These are phyloP conservation scores for Paraconiothyrium sp. DNA, from an alignment of 2,329 filamentous ascomycete species.

Conservation along the genomic window DNA sequence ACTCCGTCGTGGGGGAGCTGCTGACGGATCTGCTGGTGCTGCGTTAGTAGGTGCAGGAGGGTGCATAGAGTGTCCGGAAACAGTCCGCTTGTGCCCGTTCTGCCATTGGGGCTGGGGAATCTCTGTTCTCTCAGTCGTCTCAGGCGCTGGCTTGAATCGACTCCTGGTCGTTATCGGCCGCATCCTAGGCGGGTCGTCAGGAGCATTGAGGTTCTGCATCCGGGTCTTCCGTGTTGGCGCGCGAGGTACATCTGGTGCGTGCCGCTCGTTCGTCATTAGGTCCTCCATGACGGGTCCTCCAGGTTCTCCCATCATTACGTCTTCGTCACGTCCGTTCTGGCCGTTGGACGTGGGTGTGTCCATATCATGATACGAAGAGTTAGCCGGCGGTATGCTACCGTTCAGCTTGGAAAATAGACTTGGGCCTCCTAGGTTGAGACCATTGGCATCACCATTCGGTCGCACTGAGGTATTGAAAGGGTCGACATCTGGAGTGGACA, in stretches of 20 bases:
- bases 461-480: slow-evolving; percentile 55
- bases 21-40: slow-evolving; percentile 49
- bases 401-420: slow-evolving; percentile 55
- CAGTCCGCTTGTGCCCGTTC: slow-evolving; percentile 82
- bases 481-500: slow-evolving; percentile 52
- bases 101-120: slow-evolving; percentile 43
- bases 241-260: slow-evolving; percentile 56
- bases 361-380: slow-evolving; percentile 40
- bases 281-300: slow-evolving; percentile 45
- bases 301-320: slow-evolving; percentile 53
- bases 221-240: slow-evolving; percentile 57
- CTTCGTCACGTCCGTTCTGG: slow-evolving; percentile 53
- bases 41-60: slow-evolving; percentile 34
- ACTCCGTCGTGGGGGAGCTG: slow-evolving; percentile 56
- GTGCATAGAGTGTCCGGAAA: slow-evolving; percentile 79
- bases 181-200: slow-evolving; percentile 51
- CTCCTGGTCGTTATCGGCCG: slow-evolving; percentile 52
- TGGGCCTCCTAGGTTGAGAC: slow-evolving; percentile 47
- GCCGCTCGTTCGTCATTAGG: slow-evolving; percentile 32
- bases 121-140: slow-evolving; percentile 50
- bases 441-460: slow-evolving; percentile 39
- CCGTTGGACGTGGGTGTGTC: slow-evolving; percentile 60
- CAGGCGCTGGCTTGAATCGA: slow-evolving; percentile 52
- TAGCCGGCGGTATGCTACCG: slow-evolving; percentile 46
- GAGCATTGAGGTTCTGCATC: slow-evolving; percentile 43